Conservation (phyloP, 768 basidiomycete genomes). For the Solioccasus polychromus region DNA sequence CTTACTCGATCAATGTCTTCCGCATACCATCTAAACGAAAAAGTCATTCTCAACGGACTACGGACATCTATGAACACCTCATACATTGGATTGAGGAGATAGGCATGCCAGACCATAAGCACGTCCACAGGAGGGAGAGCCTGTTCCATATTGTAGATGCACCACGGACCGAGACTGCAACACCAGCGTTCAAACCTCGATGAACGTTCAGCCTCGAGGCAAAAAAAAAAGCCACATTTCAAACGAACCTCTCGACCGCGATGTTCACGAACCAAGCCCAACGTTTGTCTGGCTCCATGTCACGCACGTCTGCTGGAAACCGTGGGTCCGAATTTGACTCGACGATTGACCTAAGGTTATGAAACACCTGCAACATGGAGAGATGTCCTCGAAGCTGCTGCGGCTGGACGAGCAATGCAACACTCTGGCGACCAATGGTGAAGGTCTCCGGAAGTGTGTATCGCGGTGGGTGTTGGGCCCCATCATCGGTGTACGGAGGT, state of each 20-base stretch:
- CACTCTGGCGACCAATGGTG: slow-evolving; percentile 4
- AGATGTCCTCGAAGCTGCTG: slow-evolving; percentile 33
- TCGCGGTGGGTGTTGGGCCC: not conserved
- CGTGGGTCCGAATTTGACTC: slow-evolving; percentile 12
- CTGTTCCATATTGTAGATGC: not conserved
- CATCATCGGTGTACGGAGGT: not conserved
- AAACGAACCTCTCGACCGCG: slow-evolving; percentile 34
- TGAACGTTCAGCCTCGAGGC: not conserved
- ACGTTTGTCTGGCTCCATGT: slow-evolving; percentile 26
- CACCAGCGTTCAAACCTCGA: slow-evolving; percentile 37
- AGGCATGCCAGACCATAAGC: slow-evolving; percentile 40
- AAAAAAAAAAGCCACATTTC: not conserved
- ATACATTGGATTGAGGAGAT: slow-evolving; percentile 38
- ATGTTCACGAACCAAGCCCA: slow-evolving; percentile 40
- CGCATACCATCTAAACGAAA: slow-evolving; percentile 24
- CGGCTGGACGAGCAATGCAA: slow-evolving; percentile 17
- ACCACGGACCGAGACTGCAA: slow-evolving; percentile 1
- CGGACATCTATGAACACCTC: not conserved
- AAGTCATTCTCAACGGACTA: not conserved
- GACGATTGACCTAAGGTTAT: slow-evolving; percentile 19
- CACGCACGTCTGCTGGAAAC: slow-evolving; percentile 10
- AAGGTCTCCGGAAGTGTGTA: slow-evolving; percentile 18
- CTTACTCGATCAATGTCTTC: slow-evolving; percentile 14
- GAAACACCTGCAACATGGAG: slow-evolving; percentile 26
- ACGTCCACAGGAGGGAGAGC: slow-evolving; percentile 38